Conservation (phyloP, 768 basidiomycete genomes). For the Ramaria sp. region DNA sequence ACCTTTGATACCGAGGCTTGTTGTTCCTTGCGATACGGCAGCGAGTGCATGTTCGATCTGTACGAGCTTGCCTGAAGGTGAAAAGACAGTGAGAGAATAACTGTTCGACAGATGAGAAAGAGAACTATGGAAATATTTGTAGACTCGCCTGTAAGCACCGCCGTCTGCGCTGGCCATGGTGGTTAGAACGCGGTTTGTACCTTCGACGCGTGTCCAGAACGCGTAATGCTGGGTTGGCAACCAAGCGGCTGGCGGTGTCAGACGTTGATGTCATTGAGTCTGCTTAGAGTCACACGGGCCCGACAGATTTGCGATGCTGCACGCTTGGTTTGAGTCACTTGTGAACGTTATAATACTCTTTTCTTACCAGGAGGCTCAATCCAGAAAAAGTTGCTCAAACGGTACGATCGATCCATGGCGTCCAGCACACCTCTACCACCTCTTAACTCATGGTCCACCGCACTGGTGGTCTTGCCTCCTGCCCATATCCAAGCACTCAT, state of each 20-base stretch:
- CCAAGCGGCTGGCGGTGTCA: not conserved
- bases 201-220: constrained; percentile 1
- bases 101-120: constrained; percentile 29
- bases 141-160: constrained; percentile 59
- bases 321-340: not conserved
- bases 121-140: not conserved
- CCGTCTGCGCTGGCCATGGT: constrained; percentile 75
- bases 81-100: constrained; percentile 99
- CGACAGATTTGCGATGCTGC: not conserved
- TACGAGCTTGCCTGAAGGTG: constrained; percentile 95
- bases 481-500: constrained; percentile 7
- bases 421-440: constrained; percentile 29
- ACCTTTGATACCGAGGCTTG: constrained; percentile 99
- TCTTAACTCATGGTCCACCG: constrained; percentile 28
- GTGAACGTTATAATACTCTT: not conserved
- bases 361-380: not conserved
- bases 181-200: constrained; percentile 7
- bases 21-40: constrained; percentile 90
- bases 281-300: not conserved
- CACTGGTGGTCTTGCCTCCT: constrained; percentile 15
- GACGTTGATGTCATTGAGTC: too few species aligned
- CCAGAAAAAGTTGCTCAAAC: not conserved
- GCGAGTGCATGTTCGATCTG: constrained; percentile 99
- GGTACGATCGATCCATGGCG: constrained; percentile 20
- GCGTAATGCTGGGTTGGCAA: not conserved